phyloP scores from a whole-genome alignment of 805 yeast species.

The Wickerhamomyces xylosicus region DNA sequence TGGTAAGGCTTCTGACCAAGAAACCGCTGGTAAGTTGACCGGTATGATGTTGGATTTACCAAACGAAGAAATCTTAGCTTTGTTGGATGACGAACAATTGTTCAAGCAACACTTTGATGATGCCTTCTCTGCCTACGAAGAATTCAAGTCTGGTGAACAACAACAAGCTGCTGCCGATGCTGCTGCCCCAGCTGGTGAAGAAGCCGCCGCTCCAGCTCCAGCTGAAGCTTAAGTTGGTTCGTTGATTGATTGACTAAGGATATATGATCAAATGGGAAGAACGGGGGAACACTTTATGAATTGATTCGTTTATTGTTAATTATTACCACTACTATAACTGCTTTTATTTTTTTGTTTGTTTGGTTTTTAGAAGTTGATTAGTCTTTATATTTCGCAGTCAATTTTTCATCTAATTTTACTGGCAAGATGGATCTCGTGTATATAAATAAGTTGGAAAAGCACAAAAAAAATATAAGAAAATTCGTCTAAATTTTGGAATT shows the following conservation, averaged over 20 bases:
- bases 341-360: too few species aligned
- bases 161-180: constrained; percentile 7
- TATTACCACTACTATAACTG: too few species aligned
- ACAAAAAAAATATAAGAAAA: too few species aligned
- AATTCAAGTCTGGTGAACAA: constrained; percentile 45
- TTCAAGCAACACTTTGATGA: constrained; percentile 89
- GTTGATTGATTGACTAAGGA: neutral
- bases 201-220: constrained; percentile 6
- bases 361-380: too few species aligned
- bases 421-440: too few species aligned
- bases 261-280: neutral
- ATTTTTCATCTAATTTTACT: too few species aligned
- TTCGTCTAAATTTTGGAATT: too few species aligned
- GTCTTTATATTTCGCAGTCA: too few species aligned
- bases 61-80: constrained; percentile 77
- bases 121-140: constrained; percentile 90
- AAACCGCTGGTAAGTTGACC: constrained; percentile 96
- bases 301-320: too few species aligned
- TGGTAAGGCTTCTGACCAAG: constrained; percentile 81
- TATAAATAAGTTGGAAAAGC: too few species aligned
- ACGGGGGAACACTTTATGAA: too few species aligned
- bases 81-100: constrained; percentile 82
- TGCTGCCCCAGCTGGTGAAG: constrained; percentile 7
- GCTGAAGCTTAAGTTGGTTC: constrained; percentile 4
- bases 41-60: constrained; percentile 98